These are phyloP conservation scores for Fraxinus velutina DNA, from an alignment of 305 asterid species.

Conservation along the genomic window DNA sequence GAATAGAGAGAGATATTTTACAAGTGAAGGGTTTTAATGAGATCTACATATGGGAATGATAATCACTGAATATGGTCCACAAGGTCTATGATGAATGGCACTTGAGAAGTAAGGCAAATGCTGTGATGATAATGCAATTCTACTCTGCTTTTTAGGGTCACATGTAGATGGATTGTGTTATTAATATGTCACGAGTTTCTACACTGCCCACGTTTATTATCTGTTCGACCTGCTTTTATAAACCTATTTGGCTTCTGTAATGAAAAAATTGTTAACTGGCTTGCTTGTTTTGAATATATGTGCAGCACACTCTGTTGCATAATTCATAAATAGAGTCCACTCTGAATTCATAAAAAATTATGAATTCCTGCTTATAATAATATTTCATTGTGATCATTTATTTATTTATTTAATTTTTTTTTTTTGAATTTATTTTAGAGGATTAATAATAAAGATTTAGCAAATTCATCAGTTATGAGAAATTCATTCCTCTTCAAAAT, in stretches of 20 bases:
- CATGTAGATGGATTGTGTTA: neutral
- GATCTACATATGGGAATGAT: neutral
- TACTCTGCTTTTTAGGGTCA: constrained; percentile 14
- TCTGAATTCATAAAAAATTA: neutral
- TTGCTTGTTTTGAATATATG: neutral
- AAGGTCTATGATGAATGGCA: neutral
- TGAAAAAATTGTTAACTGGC: neutral
- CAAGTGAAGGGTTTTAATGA: neutral
- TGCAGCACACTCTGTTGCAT: neutral
- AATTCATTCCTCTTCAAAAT: neutral
- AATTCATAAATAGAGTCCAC: neutral
- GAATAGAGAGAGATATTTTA: neutral
- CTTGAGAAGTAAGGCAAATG: constrained; percentile 8
- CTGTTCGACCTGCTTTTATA: neutral
- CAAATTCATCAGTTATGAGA: constrained; percentile 5
- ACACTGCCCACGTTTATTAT: neutral
- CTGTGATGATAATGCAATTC: constrained; percentile 10
- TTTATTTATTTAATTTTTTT: too few species aligned
- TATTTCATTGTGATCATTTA: neutral
- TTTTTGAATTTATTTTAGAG: neutral
- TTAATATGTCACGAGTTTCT: neutral
- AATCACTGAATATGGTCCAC: constrained; percentile 1
- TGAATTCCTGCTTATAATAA: neutral
- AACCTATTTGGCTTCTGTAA: neutral
- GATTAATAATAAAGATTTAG: neutral